Conservation (phyloP, 2,329 filamentous ascomycete genomes). For the Ramularia collo-cygni region DNA sequence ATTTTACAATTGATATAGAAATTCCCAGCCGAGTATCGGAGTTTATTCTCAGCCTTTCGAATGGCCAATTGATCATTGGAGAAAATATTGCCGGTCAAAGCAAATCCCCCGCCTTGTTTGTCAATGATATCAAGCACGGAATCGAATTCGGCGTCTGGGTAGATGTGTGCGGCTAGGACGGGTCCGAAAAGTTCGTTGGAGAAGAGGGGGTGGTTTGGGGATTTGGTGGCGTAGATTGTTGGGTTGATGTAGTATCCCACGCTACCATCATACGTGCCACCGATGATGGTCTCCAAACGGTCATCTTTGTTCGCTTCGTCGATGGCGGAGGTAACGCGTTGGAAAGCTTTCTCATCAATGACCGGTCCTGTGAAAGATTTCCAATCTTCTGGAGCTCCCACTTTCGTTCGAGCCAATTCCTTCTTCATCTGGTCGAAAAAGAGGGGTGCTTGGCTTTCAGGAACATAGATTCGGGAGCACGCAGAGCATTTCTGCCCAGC, state of each 20-base stretch:
- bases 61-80: constrained; percentile 60
- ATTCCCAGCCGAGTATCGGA: constrained; percentile 68
- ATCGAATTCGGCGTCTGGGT: constrained; percentile 53
- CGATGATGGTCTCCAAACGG: constrained; percentile 63
- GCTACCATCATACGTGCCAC: constrained; percentile 67
- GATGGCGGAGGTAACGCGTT: constrained; percentile 68
- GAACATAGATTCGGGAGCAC: constrained; percentile 70
- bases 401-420: constrained; percentile 60
- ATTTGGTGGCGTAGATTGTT: constrained; percentile 68
- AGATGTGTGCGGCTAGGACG: constrained; percentile 65
- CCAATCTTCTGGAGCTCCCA: constrained; percentile 63
- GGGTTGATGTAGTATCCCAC: constrained; percentile 78
- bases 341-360: constrained; percentile 72
- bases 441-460: constrained; percentile 63
- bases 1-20: constrained; percentile 81
- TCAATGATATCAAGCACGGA: constrained; percentile 58
- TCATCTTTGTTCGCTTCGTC: constrained; percentile 66
- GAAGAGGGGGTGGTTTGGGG: constrained; percentile 66
- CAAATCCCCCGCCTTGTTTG: constrained; percentile 61
- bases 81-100: constrained; percentile 68
- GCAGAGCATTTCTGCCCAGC: constrained; percentile 88
- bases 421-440: constrained; percentile 59
- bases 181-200: constrained; percentile 76
- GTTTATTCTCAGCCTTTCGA: constrained; percentile 59
- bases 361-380: constrained; percentile 78